Base-by-base conservation (phyloP, 805 yeast species). In the Lachancea meyersii region DNA sequence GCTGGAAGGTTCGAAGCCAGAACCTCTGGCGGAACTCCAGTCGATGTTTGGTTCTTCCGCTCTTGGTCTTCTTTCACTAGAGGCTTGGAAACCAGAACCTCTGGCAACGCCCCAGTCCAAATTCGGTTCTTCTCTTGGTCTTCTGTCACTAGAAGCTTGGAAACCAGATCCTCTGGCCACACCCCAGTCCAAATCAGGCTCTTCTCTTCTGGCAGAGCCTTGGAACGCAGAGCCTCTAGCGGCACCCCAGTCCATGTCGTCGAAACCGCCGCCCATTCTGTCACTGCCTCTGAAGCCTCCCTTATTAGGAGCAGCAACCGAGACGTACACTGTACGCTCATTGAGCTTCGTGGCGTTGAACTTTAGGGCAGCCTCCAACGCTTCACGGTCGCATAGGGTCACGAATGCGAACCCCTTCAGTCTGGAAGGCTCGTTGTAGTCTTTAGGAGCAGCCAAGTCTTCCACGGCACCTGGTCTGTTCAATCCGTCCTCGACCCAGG, bases 381-480 rank as follows among this genome's bases (percentile, higher is more conserved):
- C 86, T 44, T 83, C 89, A 58, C 79, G 80, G 44, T 85, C 76
- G 53, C 75, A 80, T 58, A 82, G 86, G 51, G 89, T 88, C 47
- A 91, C 80, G 63, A 87, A 91, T 23, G 95, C 97, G 60, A 80
- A 83, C 42, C 96, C 96, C 59, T 82, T 83, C 72, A 85, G 72
- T 57, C 80, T 77, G 28, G 85, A 80, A 45, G 80, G 76, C 48
- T 68, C 73, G 54, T 65, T 58, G 53, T 62, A 55, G 64, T 85
- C 95, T 58, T 70, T 75, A 52, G 96, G 95, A 51, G 86, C 76
- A 48, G 80, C 77, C 48, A 88, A 71, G 43, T 79, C 81, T 35
- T 71, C 67, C 44, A 86, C 76, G 40, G 79, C 71, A 52, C 75
- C 79, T 55, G 69, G 67, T 50, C 78, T 70, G 46, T 63, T 58